A percentile compares a stretch with the other conserved stretches of the same genome.
Conservation (phyloP, 2,329 filamentous ascomycete species). For the Colletotrichum sp. region DNA sequence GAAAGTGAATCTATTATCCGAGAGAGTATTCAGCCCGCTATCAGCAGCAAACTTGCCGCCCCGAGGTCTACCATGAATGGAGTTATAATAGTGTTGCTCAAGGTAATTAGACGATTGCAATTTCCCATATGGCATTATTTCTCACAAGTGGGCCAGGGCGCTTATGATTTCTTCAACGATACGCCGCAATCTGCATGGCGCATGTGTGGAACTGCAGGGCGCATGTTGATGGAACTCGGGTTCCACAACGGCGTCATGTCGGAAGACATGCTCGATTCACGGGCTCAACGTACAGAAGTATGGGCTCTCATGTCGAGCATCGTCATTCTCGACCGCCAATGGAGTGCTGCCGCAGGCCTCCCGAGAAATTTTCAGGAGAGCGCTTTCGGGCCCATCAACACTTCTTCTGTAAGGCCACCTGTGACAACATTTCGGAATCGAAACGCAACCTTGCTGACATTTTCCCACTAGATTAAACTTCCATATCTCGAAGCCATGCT, state of each 20-base stretch:
- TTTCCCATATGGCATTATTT: neutral
- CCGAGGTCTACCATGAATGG: neutral
- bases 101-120: neutral
- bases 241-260: constrained; percentile 30
- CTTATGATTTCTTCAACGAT: constrained; percentile 29
- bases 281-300: neutral
- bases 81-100: neutral
- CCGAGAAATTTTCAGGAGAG: constrained; percentile 20
- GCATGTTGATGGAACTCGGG: constrained; percentile 31
- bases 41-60: neutral
- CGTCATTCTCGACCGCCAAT: constrained; percentile 22
- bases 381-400: neutral
- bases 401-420: neutral
- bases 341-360: constrained; percentile 21
- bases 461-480: neutral
- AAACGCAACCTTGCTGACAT: neutral
- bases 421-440: accelerated
- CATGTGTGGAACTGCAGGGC: constrained; percentile 30
- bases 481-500: constrained; percentile 25
- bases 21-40: neutral
- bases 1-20: neutral
- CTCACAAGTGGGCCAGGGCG: constrained; percentile 1
- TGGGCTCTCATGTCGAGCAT: constrained; percentile 13
- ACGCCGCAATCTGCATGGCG: constrained; percentile 28
- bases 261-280: constrained; percentile 17